Evolutionary conservation across 2,329 filamentous ascomycete genomes (phyloP), one percentile per base, ranked within the genome.

Genomic region (Xylaria sp.): DNA sequence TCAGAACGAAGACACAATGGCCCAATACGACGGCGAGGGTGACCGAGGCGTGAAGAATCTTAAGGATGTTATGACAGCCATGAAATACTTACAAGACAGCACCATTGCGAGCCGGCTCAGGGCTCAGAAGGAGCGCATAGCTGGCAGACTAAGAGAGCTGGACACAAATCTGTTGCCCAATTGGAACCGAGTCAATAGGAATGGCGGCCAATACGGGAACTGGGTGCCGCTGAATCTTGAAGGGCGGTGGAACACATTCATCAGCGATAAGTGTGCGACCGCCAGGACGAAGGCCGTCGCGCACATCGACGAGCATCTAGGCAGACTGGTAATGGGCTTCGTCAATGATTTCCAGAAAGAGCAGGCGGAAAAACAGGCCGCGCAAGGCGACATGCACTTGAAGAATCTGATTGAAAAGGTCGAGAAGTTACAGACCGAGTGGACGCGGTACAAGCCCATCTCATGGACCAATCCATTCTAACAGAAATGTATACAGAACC

Each of bases 41-140:
- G 50, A 61, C 59, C 47, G 59, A 21, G 59, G 47, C 1, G 59
- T 61, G 11, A 61, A 61, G 48, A 61, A 61, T n/a, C 59, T 61
- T 6, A 61, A 61, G n/a, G 59, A 61, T 17, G 59, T 61, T 2
- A 61, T 61, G 59, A 61, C 59, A 32, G 59, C 59, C 0, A 54
- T 61, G 48, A 61, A 61, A 12, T 61, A 61, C 48, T 8, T 61
- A 12, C 59, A 61, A 45, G 59, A 61, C 59, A 17, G 2, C 32
- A 61, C 59, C 6, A 32, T 61, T 12, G 34, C 19, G 3, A 42
- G 4, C 4, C 47, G 59, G 6, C 59, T 61, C 2, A 39, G 14
- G 19, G 48, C 32, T 2, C 48, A 61, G 34, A 61, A 61, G 34
- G 48, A 53, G 17, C 47, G 59, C 8, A 54, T 61, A 8, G 59